phyloP scores from a whole-genome alignment of 2,329 filamentous ascomycete genomes.

The Neoarthrinium moseri region DNA sequence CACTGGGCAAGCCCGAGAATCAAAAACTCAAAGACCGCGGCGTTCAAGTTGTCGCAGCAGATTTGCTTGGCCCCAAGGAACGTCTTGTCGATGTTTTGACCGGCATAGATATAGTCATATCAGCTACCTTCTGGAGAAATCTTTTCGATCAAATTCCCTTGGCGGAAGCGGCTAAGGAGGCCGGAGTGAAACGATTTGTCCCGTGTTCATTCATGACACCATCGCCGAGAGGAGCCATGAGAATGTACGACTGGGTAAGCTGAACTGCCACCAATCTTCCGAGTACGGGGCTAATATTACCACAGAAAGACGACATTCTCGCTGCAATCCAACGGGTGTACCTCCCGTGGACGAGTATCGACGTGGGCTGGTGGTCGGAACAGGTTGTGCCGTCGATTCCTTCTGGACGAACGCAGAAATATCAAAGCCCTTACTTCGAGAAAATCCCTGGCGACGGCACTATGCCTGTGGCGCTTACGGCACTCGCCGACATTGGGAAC shows the following conservation, averaged over 20 bases:
- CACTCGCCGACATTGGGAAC: slow-evolving; percentile 46
- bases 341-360: slow-evolving; percentile 20
- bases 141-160: slow-evolving; percentile 43
- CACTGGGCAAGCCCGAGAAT: neutral
- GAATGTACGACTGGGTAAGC: slow-evolving; percentile 15
- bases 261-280: no score
- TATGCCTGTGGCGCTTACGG: slow-evolving; percentile 38
- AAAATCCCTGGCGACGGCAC: slow-evolving; percentile 41
- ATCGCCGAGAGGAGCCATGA: slow-evolving; percentile 35
- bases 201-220: slow-evolving; percentile 49
- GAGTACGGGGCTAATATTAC: no score
- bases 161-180: slow-evolving; percentile 44
- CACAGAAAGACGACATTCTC: slow-evolving; percentile 18
- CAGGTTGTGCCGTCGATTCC: slow-evolving; percentile 7
- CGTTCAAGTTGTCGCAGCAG: neutral
- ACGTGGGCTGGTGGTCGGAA: slow-evolving; percentile 20
- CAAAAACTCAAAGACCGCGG: slow-evolving; percentile 1
- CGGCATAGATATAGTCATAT: slow-evolving; percentile 40
- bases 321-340: slow-evolving; percentile 15
- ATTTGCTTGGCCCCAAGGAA: neutral
- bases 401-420: slow-evolving; percentile 4
- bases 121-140: slow-evolving; percentile 32
- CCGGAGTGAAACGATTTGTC: slow-evolving; percentile 50
- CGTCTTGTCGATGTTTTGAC: neutral
- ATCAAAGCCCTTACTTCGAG: neutral